Evolutionary conservation across 495 filamentous ascomycete genomes (phyloP), one percentile per base, ranked within the genome.

Genomic region (Aspergillus cavernicola): DNA sequence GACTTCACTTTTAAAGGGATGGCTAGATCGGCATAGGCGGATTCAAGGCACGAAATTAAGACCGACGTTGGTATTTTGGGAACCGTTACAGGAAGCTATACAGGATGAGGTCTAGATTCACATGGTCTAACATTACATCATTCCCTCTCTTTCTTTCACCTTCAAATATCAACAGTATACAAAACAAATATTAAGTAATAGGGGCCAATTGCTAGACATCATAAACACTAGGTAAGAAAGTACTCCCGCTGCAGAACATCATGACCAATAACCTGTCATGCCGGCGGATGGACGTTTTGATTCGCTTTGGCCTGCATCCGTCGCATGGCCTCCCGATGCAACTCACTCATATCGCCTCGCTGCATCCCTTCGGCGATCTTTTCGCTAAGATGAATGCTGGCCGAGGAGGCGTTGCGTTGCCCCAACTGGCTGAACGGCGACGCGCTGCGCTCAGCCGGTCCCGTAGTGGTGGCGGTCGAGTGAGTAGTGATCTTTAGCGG

Each of bases 261-360:
- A 51, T 49, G 31, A 2, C 15, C 42, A 43, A 31, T 39, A 63
- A 31, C 39, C 11, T 19, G 49, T 59, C 52, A 60, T 44, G 36
- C 47, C 12, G 11, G 43, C 20, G 51, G 53, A 22, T 55, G 59
- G 11, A 52, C 55, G 18, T 63, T 57, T 41, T 75, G 74, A 62
- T 84, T 88, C 3, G 86, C 87, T 16, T 74, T 73, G 18, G 83
- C 80, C 71, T 96, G 92, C 85, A 97, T 86, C 65, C 77, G 82
- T 58, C 89, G 74, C 80, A 97, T 79, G 1, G 88, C 90, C 52
- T 92, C 84, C 45, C 86, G 75, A 67, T 97, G 92, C 35, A 85
- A 74, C 37, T 89, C 87, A 31, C 85, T 72, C 78, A 95, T 83
- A 56, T 84, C 82, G 0, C 85, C 83, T 9, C 81, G 83, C 39